Evolutionary conservation across 2,329 filamentous ascomycete species (phyloP).

Genomic region (Grosmannia huntii): DNA sequence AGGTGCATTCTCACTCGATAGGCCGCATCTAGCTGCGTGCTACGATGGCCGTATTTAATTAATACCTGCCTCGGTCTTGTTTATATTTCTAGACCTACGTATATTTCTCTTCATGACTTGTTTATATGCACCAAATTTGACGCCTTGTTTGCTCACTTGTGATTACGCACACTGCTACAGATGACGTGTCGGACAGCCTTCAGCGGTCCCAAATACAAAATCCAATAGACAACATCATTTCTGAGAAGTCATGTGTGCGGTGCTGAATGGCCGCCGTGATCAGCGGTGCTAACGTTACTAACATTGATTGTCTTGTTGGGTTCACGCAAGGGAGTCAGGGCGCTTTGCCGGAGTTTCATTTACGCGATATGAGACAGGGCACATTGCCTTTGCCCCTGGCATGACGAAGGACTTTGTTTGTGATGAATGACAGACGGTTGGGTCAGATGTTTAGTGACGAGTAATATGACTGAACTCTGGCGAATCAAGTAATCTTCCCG

Average conservation of each 20-base stretch:
- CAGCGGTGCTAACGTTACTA: too few species aligned
- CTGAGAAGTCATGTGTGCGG: too few species aligned
- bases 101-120: background rate
- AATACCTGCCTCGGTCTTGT: background rate
- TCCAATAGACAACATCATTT: too few species aligned
- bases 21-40: conserved; percentile 1
- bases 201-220: too few species aligned
- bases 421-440: too few species aligned
- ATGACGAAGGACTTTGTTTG: background rate
- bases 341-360: too few species aligned
- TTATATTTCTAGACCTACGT: background rate
- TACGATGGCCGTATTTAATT: background rate
- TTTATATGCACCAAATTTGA: background rate
- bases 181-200: too few species aligned
- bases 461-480: background rate
- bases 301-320: too few species aligned
- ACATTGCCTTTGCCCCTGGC: background rate
- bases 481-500: background rate
- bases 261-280: too few species aligned
- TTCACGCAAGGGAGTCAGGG: too few species aligned
- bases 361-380: background rate
- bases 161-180: too few species aligned
- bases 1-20: conserved; percentile 19
- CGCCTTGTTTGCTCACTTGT: background rate
- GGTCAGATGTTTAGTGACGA: too few species aligned